Evolutionary conservation across 257 asterid genomes (phyloP).

Genomic region (Coffea eugenioides): DNA sequence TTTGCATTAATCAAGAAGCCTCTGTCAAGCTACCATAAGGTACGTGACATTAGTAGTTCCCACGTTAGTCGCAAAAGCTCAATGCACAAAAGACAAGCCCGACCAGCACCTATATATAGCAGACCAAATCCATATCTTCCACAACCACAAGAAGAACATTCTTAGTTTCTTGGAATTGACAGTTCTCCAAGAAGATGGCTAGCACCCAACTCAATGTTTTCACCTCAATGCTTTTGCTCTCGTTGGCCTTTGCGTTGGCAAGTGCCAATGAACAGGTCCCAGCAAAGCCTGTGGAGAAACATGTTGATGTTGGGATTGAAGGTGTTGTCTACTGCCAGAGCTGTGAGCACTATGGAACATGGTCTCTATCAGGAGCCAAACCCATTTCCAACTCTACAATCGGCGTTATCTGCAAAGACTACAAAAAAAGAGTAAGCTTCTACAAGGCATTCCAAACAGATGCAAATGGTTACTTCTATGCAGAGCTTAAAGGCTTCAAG

Average conservation of each 20-base stretch:
- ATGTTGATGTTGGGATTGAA: constrained; percentile 62
- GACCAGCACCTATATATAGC: constrained; percentile 32
- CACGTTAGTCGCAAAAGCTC: constrained; percentile 41
- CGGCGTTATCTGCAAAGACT: constrained; percentile 80
- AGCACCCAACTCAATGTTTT: constrained; percentile 35
- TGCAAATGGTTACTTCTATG: constrained; percentile 69
- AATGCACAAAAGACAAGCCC: constrained; percentile 11
- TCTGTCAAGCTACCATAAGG: constrained; percentile 5
- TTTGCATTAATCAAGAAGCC: constrained; percentile 16
- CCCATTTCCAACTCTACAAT: constrained; percentile 54
- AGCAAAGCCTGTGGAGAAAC: constrained; percentile 34
- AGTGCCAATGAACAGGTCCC: constrained; percentile 27
- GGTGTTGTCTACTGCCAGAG: constrained; percentile 82
- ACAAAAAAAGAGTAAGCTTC: constrained; percentile 56
- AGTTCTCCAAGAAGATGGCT: constrained; percentile 42
- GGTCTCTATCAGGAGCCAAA: constrained; percentile 57
- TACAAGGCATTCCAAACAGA: constrained; percentile 66
- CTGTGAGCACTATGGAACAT: constrained; percentile 52
- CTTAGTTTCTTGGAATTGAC: background rate
- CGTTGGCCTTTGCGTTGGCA: constrained; percentile 32
- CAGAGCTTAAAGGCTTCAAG: constrained; percentile 70
- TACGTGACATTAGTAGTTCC: constrained; percentile 31
- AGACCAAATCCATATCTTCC: constrained; percentile 12
- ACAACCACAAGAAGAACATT: constrained; percentile 9
- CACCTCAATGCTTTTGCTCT: constrained; percentile 40